Percentiles rank a stretch among this genome's conserved stretches.
These are phyloP conservation scores for Cladochytrium replicatum DNA, from an alignment of 192 early-diverging fungal genomes.

Conservation along the genomic window DNA sequence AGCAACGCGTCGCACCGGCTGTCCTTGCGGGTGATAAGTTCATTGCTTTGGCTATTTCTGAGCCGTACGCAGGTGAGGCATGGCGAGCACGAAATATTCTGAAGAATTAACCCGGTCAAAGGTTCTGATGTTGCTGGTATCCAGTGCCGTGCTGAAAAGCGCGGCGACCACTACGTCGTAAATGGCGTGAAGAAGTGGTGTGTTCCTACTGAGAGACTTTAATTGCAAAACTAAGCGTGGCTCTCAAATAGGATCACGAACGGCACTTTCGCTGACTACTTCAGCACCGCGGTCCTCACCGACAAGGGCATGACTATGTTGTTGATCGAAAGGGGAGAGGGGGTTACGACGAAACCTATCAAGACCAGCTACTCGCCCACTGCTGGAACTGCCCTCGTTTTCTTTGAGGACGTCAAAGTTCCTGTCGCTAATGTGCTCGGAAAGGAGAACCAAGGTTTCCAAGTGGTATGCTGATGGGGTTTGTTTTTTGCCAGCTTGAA, in stretches of 20 bases:
- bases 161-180: slow-evolving; percentile 44
- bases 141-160: slow-evolving; percentile 30
- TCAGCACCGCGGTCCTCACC: slow-evolving; percentile 42
- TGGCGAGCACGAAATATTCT: slow-evolving; percentile 11
- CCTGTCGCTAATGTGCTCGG: slow-evolving; percentile 63
- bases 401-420: slow-evolving; percentile 65
- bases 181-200: slow-evolving; percentile 52
- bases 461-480: too few relatives aligned
- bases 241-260: slow-evolving; percentile 8
- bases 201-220: slow-evolving; percentile 5
- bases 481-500: too few relatives aligned
- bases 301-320: slow-evolving; percentile 53
- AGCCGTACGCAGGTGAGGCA: slow-evolving; percentile 29
- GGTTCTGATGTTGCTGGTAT: slow-evolving; percentile 30
- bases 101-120: not conserved
- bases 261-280: slow-evolving; percentile 37
- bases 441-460: slow-evolving; percentile 55
- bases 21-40: slow-evolving; percentile 34
- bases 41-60: slow-evolving; percentile 44
- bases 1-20: slow-evolving; percentile 28
- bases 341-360: slow-evolving; percentile 52
- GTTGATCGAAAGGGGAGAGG: slow-evolving; percentile 49
- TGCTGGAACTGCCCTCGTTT: slow-evolving; percentile 55
- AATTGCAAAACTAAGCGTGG: not conserved
- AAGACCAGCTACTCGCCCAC: slow-evolving; percentile 56